Percentiles rank a stretch among this genome's conserved stretches.
Evolutionary conservation across 306 rosid species (phyloP).

Genomic region (Pyrus communis): DNA sequence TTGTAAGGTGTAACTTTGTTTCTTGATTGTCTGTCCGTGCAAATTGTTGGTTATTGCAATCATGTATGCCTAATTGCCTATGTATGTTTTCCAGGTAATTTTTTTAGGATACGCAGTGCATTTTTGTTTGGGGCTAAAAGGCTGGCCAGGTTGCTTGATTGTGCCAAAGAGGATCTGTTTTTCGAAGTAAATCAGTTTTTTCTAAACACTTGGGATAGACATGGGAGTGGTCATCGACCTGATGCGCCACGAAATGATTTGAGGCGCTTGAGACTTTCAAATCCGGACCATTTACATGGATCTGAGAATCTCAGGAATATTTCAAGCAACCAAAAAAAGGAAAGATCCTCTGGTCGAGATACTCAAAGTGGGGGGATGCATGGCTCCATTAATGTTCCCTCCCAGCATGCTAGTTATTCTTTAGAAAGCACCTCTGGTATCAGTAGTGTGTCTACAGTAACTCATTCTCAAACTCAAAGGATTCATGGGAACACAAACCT

Average conservation of each 20-base stretch:
- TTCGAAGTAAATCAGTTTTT: slow-evolving; percentile 89
- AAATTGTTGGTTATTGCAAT: slow-evolving; percentile 6
- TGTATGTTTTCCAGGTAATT: slow-evolving; percentile 64
- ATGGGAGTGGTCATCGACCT: slow-evolving; percentile 94
- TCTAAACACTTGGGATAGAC: slow-evolving; percentile 94
- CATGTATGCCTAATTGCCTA: background rate
- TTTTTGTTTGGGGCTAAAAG: slow-evolving; percentile 88
- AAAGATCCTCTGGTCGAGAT: slow-evolving; percentile 37
- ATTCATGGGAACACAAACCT: slow-evolving; percentile 44
- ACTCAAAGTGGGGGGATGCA: slow-evolving; percentile 29
- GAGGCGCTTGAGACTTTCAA: slow-evolving; percentile 40
- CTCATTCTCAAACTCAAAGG: slow-evolving; percentile 47
- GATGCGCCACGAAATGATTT: slow-evolving; percentile 76
- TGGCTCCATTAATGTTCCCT: slow-evolving; percentile 33
- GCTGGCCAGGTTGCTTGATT: slow-evolving; percentile 81
- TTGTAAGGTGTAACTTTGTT: background rate
- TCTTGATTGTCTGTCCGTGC: background rate
- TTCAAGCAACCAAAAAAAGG: slow-evolving; percentile 36
- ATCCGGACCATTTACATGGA: slow-evolving; percentile 38
- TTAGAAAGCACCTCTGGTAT: slow-evolving; percentile 36
- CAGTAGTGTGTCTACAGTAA: slow-evolving; percentile 35
- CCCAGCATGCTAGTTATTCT: slow-evolving; percentile 45
- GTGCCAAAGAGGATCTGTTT: slow-evolving; percentile 66
- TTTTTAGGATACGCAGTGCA: slow-evolving; percentile 98
- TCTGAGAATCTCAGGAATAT: slow-evolving; percentile 44